A percentile compares a stretch with the other conserved stretches of the same genome.
Conservation (phyloP, 2,329 filamentous ascomycete genomes). For the Alternaria viburni region DNA sequence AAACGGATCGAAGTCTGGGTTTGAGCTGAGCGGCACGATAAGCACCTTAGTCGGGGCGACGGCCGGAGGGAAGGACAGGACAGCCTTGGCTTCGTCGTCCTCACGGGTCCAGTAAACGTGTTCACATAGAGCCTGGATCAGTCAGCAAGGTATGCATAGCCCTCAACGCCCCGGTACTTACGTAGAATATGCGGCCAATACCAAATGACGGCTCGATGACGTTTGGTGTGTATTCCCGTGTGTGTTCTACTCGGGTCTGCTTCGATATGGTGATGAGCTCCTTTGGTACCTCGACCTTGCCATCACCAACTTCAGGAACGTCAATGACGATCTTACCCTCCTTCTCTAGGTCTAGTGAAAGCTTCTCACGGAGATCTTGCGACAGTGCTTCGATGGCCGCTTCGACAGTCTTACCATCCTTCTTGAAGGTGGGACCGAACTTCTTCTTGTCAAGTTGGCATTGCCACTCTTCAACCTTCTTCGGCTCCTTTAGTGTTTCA, state of each 20-base stretch:
- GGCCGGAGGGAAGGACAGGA: slow-evolving; percentile 75
- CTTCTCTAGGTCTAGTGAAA: slow-evolving; percentile 74
- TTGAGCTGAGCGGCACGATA: slow-evolving; percentile 84
- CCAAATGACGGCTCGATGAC: slow-evolving; percentile 98
- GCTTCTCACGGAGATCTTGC: slow-evolving; percentile 81
- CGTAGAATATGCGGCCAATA: slow-evolving; percentile 92
- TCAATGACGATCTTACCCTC: slow-evolving; percentile 78
- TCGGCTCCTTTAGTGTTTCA: slow-evolving; percentile 78
- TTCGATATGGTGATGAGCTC: slow-evolving; percentile 86
- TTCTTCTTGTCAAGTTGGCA: slow-evolving; percentile 92
- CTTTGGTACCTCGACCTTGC: slow-evolving; percentile 78
- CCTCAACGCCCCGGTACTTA: slow-evolving; percentile 16
- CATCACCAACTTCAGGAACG: slow-evolving; percentile 69
- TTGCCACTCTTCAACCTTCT: slow-evolving; percentile 84
- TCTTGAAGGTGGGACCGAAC: slow-evolving; percentile 94
- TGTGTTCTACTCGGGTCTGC: slow-evolving; percentile 80
- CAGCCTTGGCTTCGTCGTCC: slow-evolving; percentile 81
- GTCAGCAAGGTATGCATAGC: slow-evolving; percentile 12
- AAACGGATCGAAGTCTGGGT: slow-evolving; percentile 80
- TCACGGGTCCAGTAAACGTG: slow-evolving; percentile 94
- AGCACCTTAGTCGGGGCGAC: slow-evolving; percentile 96
- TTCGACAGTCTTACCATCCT: slow-evolving; percentile 83
- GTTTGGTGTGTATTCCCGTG: slow-evolving; percentile 91
- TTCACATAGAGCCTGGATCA: slow-evolving; percentile 84
- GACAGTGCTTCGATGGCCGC: slow-evolving; percentile 74